phyloP scores from a whole-genome alignment of 2,329 filamentous ascomycete genomes.

The Pyricularia sp. region DNA sequence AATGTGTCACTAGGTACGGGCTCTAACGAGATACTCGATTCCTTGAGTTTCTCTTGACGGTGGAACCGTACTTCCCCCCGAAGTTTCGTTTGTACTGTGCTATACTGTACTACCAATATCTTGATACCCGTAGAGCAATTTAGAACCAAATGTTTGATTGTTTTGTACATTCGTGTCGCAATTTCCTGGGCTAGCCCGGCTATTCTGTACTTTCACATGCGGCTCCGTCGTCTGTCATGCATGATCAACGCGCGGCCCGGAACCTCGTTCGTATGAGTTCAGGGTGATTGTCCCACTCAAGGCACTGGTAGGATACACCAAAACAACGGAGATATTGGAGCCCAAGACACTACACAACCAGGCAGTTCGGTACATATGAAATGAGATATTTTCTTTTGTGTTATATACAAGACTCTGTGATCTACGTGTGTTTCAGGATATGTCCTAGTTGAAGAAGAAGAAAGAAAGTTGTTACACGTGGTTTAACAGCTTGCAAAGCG shows the following conservation, averaged over 20 bases:
- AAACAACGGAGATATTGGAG: background rate
- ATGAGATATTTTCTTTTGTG: background rate
- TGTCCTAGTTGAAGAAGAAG: slow-evolving; percentile 1
- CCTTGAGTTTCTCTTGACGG: background rate
- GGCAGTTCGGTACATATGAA: background rate
- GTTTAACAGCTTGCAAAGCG: background rate
- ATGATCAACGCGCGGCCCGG: background rate
- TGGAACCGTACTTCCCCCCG: background rate
- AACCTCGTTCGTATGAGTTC: background rate
- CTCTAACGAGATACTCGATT: slow-evolving; percentile 14
- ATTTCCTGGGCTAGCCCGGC: background rate
- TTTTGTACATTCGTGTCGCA: background rate
- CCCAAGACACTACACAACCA: background rate
- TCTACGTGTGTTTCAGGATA: background rate
- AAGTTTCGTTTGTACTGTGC: background rate
- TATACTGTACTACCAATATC: background rate
- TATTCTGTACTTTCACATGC: background rate
- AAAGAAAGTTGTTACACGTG: background rate
- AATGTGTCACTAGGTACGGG: slow-evolving; percentile 54
- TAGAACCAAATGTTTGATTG: background rate
- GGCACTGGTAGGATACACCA: background rate
- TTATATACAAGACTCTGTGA: slow-evolving; percentile 1
- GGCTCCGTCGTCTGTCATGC: background rate
- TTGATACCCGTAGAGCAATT: background rate
- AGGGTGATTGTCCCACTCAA: background rate